These are phyloP conservation scores for Fusarium sp. DNA, from an alignment of 2,329 filamentous ascomycete species.

Conservation along the genomic window DNA sequence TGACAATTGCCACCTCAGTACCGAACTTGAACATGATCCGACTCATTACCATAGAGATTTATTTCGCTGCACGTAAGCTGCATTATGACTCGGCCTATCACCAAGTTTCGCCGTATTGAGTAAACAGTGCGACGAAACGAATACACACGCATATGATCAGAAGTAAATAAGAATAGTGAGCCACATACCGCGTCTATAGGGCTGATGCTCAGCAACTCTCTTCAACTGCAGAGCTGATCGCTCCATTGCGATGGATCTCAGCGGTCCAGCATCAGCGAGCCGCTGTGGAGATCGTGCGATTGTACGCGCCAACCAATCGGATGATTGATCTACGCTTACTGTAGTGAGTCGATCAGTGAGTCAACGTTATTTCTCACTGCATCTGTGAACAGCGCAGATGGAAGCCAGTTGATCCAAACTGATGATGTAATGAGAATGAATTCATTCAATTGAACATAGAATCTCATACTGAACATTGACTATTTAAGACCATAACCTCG, in stretches of 20 bases:
- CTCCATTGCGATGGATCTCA: neutral
- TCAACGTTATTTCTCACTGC: neutral
- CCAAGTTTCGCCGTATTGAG: neutral
- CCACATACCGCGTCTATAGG: accelerated
- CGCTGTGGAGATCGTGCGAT: accelerated
- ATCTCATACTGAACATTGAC: accelerated
- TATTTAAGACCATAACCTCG: neutral
- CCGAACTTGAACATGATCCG: neutral
- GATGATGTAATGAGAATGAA: neutral
- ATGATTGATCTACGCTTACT: neutral
- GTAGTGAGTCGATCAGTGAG: neutral
- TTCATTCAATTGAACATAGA: too few species aligned
- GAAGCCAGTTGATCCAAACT: too few species aligned
- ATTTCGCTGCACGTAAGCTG: neutral
- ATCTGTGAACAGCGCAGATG: neutral
- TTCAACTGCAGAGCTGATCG: neutral
- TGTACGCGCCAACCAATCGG: neutral
- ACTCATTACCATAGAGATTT: neutral
- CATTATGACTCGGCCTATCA: neutral
- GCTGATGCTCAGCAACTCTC: neutral
- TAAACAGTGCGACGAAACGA: neutral
- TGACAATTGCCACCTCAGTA: neutral
- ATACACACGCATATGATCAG: neutral
- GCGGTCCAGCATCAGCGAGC: neutral
- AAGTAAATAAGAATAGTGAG: accelerated